phyloP scores from a whole-genome alignment of 2,329 filamentous ascomycete species.

The Exophiala mesophila region DNA sequence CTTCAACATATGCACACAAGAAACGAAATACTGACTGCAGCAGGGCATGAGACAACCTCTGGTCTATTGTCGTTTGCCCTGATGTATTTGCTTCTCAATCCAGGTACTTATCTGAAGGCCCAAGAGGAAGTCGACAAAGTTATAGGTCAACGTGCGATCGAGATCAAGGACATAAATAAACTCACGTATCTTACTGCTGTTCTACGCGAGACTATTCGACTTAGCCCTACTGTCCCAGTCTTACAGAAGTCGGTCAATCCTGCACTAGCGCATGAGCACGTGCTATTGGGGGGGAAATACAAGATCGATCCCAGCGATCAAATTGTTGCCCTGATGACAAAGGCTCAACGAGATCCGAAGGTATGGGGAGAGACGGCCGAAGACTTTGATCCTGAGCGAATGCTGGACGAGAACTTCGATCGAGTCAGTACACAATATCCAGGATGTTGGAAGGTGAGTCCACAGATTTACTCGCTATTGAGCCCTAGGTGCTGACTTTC shows the following conservation, averaged over 20 bases:
- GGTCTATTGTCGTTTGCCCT: constrained; percentile 63
- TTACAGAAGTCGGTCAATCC: constrained; percentile 10
- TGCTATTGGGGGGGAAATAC: constrained; percentile 58
- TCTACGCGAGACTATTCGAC: constrained; percentile 60
- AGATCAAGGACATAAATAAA: constrained; percentile 57
- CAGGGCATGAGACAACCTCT: constrained; percentile 64
- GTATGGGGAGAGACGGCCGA: constrained; percentile 62
- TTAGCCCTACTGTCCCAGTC: constrained; percentile 46
- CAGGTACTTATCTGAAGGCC: constrained; percentile 54
- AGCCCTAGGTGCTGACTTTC: not conserved
- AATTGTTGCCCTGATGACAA: constrained; percentile 47
- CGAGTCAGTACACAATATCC: constrained; percentile 46
- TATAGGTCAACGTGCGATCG: constrained; percentile 54
- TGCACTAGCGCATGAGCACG: constrained; percentile 31
- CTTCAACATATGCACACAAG: not conserved
- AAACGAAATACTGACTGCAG: constrained; percentile 5
- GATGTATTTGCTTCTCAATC: constrained; percentile 60
- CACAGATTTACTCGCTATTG: not conserved
- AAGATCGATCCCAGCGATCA: constrained; percentile 51
- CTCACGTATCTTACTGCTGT: constrained; percentile 62
- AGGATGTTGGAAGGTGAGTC: constrained; percentile 11
- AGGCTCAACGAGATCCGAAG: constrained; percentile 56
- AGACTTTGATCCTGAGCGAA: constrained; percentile 65
- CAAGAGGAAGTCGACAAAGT: constrained; percentile 64
- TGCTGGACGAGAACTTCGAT: constrained; percentile 61